phyloP scores from a whole-genome alignment of 306 rosid genomes.

The Styphnolobium japonicum region DNA sequence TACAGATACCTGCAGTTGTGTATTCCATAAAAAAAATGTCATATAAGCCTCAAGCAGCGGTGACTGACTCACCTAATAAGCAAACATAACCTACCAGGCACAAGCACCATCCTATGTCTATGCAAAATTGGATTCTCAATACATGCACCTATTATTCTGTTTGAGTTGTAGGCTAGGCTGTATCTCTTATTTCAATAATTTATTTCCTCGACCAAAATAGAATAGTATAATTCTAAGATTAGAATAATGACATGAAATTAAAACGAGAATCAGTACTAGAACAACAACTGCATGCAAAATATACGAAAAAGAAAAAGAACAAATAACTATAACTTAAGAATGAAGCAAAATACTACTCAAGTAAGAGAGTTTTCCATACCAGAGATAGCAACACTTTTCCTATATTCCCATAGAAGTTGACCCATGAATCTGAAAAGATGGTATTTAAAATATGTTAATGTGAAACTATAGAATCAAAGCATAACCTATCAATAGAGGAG shows the following conservation, averaged over 20 bases:
- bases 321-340: background rate
- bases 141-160: background rate
- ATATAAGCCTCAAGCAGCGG: background rate
- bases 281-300: background rate
- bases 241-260: background rate
- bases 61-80: background rate
- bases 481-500: background rate
- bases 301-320: background rate
- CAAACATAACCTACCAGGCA: background rate
- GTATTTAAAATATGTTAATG: constrained; percentile 19
- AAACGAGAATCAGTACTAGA: background rate
- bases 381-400: constrained; percentile 85
- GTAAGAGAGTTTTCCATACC: constrained; percentile 50
- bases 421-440: constrained; percentile 78
- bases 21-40: background rate
- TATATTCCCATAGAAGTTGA: constrained; percentile 85
- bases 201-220: background rate
- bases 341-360: background rate
- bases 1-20: constrained; percentile 67
- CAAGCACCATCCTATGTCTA: background rate
- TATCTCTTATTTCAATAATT: background rate
- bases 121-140: background rate
- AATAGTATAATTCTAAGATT: background rate
- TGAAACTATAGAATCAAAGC: constrained; percentile 13
- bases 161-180: background rate